These are phyloP conservation scores for Erodium chrysanthum DNA, from an alignment of 441 rosid genomes.

Conservation along the genomic window DNA sequence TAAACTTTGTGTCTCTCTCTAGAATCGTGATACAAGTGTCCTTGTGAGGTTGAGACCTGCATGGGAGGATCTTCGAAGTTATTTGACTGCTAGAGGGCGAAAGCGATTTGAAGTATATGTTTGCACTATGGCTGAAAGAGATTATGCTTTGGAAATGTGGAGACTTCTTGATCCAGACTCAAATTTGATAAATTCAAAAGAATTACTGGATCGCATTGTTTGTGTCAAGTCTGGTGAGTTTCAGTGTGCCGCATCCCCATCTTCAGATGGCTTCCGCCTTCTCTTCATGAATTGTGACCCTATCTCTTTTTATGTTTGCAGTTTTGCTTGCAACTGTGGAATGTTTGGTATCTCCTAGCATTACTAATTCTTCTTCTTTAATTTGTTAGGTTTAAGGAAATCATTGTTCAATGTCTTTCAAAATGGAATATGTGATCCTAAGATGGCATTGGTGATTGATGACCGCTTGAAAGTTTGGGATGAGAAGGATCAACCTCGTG, in stretches of 20 bases:
- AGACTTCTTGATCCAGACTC: constrained; percentile 93
- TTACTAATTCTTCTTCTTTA: constrained; percentile 14
- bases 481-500: constrained; percentile 94
- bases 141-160: constrained; percentile 97
- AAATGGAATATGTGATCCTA: constrained; percentile 83
- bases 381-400: constrained; percentile 62
- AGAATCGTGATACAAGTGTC: constrained; percentile 94
- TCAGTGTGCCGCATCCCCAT: neutral
- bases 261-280: constrained; percentile 8
- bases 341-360: neutral
- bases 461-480: constrained; percentile 98
- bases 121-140: constrained; percentile 95
- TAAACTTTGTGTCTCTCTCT: constrained; percentile 18
- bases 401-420: constrained; percentile 77
- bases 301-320: neutral
- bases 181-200: constrained; percentile 58
- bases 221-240: constrained; percentile 91
- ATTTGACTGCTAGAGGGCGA: constrained; percentile 79
- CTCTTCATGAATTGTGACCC: neutral
- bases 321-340: constrained; percentile 6
- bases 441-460: constrained; percentile 99
- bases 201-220: constrained; percentile 69
- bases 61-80: constrained; percentile 87
- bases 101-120: constrained; percentile 94
- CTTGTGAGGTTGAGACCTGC: constrained; percentile 92